phyloP scores from a whole-genome alignment of 1,139 yeast species.

The Hyphopichia burtonii region DNA sequence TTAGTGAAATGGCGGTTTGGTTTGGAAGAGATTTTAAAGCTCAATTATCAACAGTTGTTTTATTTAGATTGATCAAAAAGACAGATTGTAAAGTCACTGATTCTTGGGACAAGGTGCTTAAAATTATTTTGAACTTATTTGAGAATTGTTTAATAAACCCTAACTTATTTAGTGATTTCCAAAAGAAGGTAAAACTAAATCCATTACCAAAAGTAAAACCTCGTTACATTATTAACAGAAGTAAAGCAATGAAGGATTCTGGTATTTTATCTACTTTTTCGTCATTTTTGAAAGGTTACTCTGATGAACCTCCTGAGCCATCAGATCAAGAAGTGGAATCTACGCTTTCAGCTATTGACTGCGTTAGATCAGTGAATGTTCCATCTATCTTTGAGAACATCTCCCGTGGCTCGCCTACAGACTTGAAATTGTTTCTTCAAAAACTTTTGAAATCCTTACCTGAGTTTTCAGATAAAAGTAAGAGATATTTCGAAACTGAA shows the following conservation, averaged over 20 bases:
- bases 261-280: conserved; percentile 88
- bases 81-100: conserved; percentile 47
- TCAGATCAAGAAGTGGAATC: conserved; percentile 88
- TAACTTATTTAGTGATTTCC: conserved; percentile 64
- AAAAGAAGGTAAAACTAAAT: conserved; percentile 49
- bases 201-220: conserved; percentile 65
- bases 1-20: conserved; percentile 77
- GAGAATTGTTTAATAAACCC: conserved; percentile 73
- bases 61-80: conserved; percentile 72
- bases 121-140: conserved; percentile 62
- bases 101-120: conserved; percentile 63
- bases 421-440: conserved; percentile 17
- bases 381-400: conserved; percentile 48
- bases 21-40: conserved; percentile 92
- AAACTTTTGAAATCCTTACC: conserved; percentile 34
- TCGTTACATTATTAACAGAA: conserved; percentile 59
- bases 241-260: conserved; percentile 61
- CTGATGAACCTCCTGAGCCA: conserved; percentile 89
- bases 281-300: conserved; percentile 82
- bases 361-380: conserved; percentile 67
- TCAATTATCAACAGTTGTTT: conserved; percentile 81
- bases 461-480: conserved; percentile 28
- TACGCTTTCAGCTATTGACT: conserved; percentile 78
- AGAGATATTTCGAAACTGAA: conserved; percentile 54
- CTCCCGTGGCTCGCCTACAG: conserved; percentile 28